These are phyloP conservation scores for Rhodamnia argentea DNA, from an alignment of 345 rosid genomes.

Conservation along the genomic window DNA sequence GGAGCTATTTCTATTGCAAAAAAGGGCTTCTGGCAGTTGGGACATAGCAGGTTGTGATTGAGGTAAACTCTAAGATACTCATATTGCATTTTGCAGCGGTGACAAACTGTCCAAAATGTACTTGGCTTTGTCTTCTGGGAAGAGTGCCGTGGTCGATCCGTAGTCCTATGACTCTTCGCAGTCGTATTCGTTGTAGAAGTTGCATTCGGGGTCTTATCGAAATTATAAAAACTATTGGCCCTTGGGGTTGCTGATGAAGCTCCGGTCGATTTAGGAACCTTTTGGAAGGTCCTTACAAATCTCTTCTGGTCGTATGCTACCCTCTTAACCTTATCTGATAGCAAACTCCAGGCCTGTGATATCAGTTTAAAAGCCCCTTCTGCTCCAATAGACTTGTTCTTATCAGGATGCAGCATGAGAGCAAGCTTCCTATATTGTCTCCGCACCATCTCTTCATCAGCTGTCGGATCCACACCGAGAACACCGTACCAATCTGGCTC, in stretches of 20 bases:
- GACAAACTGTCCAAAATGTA: slow-evolving; percentile 41
- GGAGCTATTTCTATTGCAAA: slow-evolving; percentile 29
- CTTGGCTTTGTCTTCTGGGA: slow-evolving; percentile 11
- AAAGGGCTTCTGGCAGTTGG: slow-evolving; percentile 29
- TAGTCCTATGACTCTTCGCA: slow-evolving; percentile 2
- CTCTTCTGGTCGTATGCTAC: slow-evolving; percentile 15
- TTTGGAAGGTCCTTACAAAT: not conserved
- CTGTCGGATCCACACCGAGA: slow-evolving; percentile 20
- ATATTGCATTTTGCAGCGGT: slow-evolving; percentile 33
- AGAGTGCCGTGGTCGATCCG: not conserved
- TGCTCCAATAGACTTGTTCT: slow-evolving; percentile 34
- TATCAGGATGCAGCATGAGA: slow-evolving; percentile 36
- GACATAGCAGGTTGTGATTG: slow-evolving; percentile 31
- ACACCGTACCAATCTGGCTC: slow-evolving; percentile 32
- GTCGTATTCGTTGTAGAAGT: slow-evolving; percentile 2
- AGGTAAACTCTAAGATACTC: slow-evolving; percentile 33
- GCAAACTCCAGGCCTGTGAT: slow-evolving; percentile 29
- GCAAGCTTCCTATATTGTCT: slow-evolving; percentile 29
- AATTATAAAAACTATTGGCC: slow-evolving; percentile 2
- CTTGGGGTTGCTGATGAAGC: slow-evolving; percentile 1
- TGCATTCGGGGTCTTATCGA: not conserved
- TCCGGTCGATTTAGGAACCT: not conserved
- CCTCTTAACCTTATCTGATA: slow-evolving; percentile 25
- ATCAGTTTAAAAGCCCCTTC: slow-evolving; percentile 34
- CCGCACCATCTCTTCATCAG: slow-evolving; percentile 32